phyloP scores from a whole-genome alignment of 805 yeast genomes.

The Suhomyces faveliae region DNA sequence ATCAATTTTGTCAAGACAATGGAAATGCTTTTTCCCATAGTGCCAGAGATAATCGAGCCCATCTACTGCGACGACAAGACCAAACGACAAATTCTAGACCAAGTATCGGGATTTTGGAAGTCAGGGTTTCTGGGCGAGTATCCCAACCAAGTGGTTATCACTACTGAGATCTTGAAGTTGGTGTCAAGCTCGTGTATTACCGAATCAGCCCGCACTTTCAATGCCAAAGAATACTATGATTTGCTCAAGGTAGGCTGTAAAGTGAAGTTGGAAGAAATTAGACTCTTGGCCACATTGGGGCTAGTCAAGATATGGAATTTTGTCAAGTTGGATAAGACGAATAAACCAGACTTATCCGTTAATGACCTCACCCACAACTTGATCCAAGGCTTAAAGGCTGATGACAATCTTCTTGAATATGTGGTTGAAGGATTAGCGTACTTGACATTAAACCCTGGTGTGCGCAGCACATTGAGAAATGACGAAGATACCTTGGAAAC shows the following conservation, averaged over 20 bases:
- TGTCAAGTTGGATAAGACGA: constrained; percentile 30
- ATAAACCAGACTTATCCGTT: not conserved
- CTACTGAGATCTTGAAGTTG: constrained; percentile 16
- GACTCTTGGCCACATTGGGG: constrained; percentile 42
- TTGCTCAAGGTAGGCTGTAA: constrained; percentile 38
- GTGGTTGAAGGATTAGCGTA: constrained; percentile 51
- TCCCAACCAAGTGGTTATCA: constrained; percentile 6
- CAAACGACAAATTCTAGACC: constrained; percentile 14
- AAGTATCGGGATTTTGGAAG: not conserved
- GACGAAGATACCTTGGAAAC: constrained; percentile 29
- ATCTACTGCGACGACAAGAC: constrained; percentile 22
- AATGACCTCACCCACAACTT: constrained; percentile 12
- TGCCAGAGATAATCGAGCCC: constrained; percentile 22
- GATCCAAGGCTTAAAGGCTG: constrained; percentile 9
- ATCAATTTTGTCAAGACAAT: constrained; percentile 21
- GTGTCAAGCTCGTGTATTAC: constrained; percentile 46
- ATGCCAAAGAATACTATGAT: constrained; percentile 43
- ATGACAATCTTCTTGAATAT: constrained; percentile 13
- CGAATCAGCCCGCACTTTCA: constrained; percentile 47
- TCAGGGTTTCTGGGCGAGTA: not conserved
- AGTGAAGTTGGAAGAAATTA: constrained; percentile 16
- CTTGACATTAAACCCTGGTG: constrained; percentile 34
- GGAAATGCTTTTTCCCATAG: constrained; percentile 27
- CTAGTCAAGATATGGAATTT: constrained; percentile 60
- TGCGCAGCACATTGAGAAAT: constrained; percentile 34